These are phyloP conservation scores for Puya raimondii DNA, from an alignment of 176 grass and related monocot genomes.

Conservation along the genomic window DNA sequence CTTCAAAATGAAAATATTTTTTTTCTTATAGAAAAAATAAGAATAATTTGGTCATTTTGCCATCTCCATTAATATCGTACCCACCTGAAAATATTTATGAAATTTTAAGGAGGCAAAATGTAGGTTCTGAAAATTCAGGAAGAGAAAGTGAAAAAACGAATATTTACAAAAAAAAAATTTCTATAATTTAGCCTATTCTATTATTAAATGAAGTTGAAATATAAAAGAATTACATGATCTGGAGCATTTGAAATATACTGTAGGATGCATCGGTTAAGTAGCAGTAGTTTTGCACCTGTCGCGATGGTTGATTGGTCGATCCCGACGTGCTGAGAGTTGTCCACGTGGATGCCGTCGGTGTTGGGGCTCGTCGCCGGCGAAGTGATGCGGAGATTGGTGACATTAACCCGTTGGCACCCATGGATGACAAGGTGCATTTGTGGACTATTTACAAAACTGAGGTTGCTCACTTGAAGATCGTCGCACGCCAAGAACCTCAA, in stretches of 20 bases:
- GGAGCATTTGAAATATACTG: not conserved
- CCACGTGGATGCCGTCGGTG: conserved; percentile 57
- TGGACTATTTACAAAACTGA: conserved; percentile 28
- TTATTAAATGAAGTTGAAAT: not conserved
- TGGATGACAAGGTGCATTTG: conserved; percentile 34
- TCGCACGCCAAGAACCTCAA: conserved; percentile 13
- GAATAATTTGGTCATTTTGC: too few species aligned
- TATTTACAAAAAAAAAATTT: too few species aligned
- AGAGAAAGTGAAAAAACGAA: too few species aligned
- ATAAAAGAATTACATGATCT: not conserved
- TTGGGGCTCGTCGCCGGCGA: conserved; percentile 42
- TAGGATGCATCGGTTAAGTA: not conserved
- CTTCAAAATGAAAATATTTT: too few species aligned
- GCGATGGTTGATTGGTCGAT: conserved; percentile 10
- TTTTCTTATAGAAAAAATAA: too few species aligned
- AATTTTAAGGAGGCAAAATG: too few species aligned
- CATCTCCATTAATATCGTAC: too few species aligned
- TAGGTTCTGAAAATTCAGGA: too few species aligned
- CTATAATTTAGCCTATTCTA: too few species aligned
- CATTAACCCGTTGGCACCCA: conserved; percentile 3
- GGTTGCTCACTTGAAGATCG: conserved; percentile 13
- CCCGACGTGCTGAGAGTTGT: conserved; percentile 14
- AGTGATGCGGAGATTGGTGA: conserved; percentile 18
- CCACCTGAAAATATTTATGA: too few species aligned
- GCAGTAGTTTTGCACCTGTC: conserved; percentile 8